A percentile compares a stretch with the other conserved stretches of the same genome.
phyloP scores from a whole-genome alignment of 768 basidiomycete genomes.

The Lactarius psammicola region DNA sequence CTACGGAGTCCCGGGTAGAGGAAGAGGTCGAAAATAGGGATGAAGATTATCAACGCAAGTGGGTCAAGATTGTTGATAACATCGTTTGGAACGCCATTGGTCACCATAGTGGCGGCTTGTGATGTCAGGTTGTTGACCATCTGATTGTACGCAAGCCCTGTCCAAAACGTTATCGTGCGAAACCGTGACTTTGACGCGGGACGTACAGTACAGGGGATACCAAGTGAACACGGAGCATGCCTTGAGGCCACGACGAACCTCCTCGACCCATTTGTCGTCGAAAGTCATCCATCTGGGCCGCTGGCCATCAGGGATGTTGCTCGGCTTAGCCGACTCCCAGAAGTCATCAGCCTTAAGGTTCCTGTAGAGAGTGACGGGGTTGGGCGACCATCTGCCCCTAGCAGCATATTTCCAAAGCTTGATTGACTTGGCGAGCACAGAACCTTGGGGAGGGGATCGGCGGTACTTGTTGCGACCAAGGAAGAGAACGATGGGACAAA shows the following conservation, averaged over 20 bases:
- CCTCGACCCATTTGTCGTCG: slow-evolving; percentile 78
- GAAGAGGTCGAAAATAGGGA: slow-evolving; percentile 63
- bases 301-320: slow-evolving; percentile 42
- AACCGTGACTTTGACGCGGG: not conserved
- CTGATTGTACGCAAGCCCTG: slow-evolving; percentile 79
- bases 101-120: slow-evolving; percentile 74
- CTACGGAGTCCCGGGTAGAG: slow-evolving; percentile 40
- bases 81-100: slow-evolving; percentile 72
- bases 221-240: slow-evolving; percentile 62
- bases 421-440: slow-evolving; percentile 38
- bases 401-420: slow-evolving; percentile 35
- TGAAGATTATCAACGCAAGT: slow-evolving; percentile 70
- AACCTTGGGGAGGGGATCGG: slow-evolving; percentile 42
- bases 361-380: slow-evolving; percentile 42
- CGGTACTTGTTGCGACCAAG: slow-evolving; percentile 39
- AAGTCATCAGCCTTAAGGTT: slow-evolving; percentile 60
- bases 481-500: slow-evolving; percentile 42
- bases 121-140: slow-evolving; percentile 76
- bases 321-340: slow-evolving; percentile 74
- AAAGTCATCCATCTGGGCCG: slow-evolving; percentile 69
- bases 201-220: slow-evolving; percentile 67
- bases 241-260: slow-evolving; percentile 68
- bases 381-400: slow-evolving; percentile 37
- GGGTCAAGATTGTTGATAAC: slow-evolving; percentile 78
- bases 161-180: slow-evolving; percentile 11